Percentiles rank a stretch among this genome's conserved stretches.
Conservation (phyloP, 106 monocot species). For the Iris macrosiphon region DNA sequence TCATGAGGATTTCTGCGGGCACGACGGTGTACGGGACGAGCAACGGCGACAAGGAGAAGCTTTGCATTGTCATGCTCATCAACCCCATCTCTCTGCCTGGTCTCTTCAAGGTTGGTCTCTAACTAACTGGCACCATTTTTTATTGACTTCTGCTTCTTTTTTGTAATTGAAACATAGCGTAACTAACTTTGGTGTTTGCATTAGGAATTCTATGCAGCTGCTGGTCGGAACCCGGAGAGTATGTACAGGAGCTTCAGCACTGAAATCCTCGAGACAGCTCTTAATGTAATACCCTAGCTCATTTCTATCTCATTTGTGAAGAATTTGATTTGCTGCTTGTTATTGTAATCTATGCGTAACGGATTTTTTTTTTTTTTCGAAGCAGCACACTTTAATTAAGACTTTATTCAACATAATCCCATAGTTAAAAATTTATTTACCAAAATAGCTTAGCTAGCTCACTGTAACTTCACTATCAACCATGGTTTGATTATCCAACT, state of each 20-base stretch:
- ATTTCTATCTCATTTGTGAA: neutral
- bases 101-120: conserved; percentile 13
- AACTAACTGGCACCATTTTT: neutral
- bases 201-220: conserved; percentile 38
- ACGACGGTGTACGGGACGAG: conserved; percentile 31
- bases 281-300: conserved; percentile 25
- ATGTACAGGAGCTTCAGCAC: conserved; percentile 37
- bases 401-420: no score
- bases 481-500: no score
- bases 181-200: no score
- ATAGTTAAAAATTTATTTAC: no score
- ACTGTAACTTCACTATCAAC: no score
- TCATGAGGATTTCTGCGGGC: conserved; percentile 31
- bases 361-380: no score
- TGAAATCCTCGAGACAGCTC: conserved; percentile 48
- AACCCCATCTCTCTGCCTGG: conserved; percentile 33
- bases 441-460: no score
- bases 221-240: conserved; percentile 29
- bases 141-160: neutral
- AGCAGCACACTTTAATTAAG: no score
- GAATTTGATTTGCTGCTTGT: neutral
- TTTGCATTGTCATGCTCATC: conserved; percentile 29
- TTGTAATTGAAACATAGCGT: no score
- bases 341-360: neutral
- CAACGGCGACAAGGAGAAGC: conserved; percentile 25